Base-by-base conservation (phyloP, 331 rosid genomes). In the Stylosanthes scabra region DNA sequence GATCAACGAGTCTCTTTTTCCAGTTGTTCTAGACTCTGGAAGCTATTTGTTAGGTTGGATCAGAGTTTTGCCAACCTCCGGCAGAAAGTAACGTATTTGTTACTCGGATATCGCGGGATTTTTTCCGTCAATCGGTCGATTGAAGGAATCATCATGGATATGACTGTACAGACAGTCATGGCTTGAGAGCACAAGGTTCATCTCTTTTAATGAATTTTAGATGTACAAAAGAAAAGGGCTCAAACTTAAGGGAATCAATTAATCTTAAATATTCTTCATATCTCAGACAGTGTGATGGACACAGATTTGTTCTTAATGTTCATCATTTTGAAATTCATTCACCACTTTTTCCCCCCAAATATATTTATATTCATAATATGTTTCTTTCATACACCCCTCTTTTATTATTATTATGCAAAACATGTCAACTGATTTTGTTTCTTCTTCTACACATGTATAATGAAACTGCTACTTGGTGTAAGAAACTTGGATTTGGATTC, bases 1-100 rank as follows among this genome's bases (percentile, higher is more conserved):
- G 98, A 45, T 93, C 98, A 1, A 93, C 98, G 1, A 87, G 94
- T 80, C 83, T 93, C 71, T 77, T 93, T 50, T 90, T 93, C 83
- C 92, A 87, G 84, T 70, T 90, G 72, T 90, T 91, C 73, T 93
- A 69, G 81, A 66, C 66, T 49, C 37, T 31, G 5, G 37, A 7
- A 13, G 68, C 52, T 71, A 31, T 59, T 42, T 31, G 37, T 31
- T 50, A 51, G 12, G 67, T 70, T 70, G 81, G 72, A 70, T 54
- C 78, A 66, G 45, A 25, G 52, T 58, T 64, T 55, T 66, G 59
- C 76, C 70, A 64, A 51, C 81, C 51, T 76, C 70, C 60, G 63
- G 76, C 70, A n/a, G 27, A 20, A 31, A 27, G 4, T 27, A 39
- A 55, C 47, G 55, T 29, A 25, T 8, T 47, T 44, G 34, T 29